Percentiles rank a stretch among this genome's conserved stretches.
Conservation (phyloP, 768 basidiomycete genomes). For the Ramaria rubella region DNA sequence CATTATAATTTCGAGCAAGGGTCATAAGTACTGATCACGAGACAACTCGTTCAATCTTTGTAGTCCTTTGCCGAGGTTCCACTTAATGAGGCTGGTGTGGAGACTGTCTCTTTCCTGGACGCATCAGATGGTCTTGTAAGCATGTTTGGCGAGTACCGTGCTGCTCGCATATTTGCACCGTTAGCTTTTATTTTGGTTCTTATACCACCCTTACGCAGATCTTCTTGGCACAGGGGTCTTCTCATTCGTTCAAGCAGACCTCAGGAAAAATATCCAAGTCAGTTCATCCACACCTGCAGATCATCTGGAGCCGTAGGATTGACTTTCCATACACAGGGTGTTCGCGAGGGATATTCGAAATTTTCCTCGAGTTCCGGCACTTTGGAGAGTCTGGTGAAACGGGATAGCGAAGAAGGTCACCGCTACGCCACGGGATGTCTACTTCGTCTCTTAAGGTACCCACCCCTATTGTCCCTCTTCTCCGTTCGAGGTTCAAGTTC, state of each 20-base stretch:
- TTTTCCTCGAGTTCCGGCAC: constrained; percentile 60
- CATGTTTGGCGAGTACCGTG: neutral
- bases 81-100: constrained; percentile 77
- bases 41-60: no score
- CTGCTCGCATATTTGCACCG: neutral
- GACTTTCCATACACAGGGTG: constrained; percentile 61
- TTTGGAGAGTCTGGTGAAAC: constrained; percentile 74
- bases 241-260: constrained; percentile 70
- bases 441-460: constrained; percentile 72
- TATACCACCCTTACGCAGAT: constrained; percentile 39
- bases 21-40: no score
- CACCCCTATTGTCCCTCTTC: neutral
- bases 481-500: neutral
- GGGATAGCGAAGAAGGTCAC: constrained; percentile 84
- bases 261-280: constrained; percentile 89
- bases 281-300: constrained; percentile 19
- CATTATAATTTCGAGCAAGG: no score
- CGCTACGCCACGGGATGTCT: constrained; percentile 83
- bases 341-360: constrained; percentile 69
- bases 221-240: constrained; percentile 84
- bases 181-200: neutral
- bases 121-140: constrained; percentile 68
- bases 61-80: constrained; percentile 94
- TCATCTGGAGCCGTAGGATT: neutral
- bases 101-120: constrained; percentile 82